Conservation (phyloP, 768 basidiomycete genomes). For the Trametes coccinea region DNA sequence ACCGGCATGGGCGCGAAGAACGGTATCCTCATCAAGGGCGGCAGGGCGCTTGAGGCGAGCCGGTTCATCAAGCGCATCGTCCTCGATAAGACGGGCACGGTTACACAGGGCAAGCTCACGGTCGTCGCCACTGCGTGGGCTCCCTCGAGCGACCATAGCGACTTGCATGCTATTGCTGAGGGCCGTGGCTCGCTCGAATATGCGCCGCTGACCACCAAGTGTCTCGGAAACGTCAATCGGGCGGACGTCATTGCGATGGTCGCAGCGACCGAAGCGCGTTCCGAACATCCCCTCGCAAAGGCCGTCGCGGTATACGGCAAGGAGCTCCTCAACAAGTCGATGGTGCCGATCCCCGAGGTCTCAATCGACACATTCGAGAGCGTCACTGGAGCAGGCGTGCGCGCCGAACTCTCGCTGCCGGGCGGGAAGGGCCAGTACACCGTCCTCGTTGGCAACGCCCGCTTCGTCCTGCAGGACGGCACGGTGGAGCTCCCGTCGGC, state of each 20-base stretch:
- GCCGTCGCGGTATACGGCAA: constrained; percentile 86
- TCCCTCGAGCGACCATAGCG: constrained; percentile 36
- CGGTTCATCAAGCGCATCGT: constrained; percentile 78
- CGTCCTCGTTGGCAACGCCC: constrained; percentile 74
- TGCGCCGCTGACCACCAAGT: constrained; percentile 34
- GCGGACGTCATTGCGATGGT: constrained; percentile 76
- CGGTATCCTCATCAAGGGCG: constrained; percentile 98
- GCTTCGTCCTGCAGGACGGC: constrained; percentile 63
- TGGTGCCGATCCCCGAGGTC: constrained; percentile 48
- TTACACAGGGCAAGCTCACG: constrained; percentile 91
- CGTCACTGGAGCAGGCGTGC: constrained; percentile 86
- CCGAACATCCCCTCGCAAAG: constrained; percentile 95
- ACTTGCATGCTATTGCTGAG: constrained; percentile 21
- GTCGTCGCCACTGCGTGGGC: constrained; percentile 82
- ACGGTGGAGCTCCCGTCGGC: constrained; percentile 55
- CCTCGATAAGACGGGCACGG: constrained; percentile 96
- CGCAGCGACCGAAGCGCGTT: constrained; percentile 83
- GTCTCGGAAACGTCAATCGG: constrained; percentile 65
- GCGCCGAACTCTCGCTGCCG: constrained; percentile 59
- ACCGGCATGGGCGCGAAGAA: constrained; percentile 97
- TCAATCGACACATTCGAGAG: constrained; percentile 79
- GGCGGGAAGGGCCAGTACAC: constrained; percentile 48
- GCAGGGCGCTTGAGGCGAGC: constrained; percentile 90
- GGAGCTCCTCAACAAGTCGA: constrained; percentile 49
- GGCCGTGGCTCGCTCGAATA: constrained; percentile 16